Evolutionary conservation across 306 rosid species (phyloP).

Genomic region (Begonia peltatifolia): DNA sequence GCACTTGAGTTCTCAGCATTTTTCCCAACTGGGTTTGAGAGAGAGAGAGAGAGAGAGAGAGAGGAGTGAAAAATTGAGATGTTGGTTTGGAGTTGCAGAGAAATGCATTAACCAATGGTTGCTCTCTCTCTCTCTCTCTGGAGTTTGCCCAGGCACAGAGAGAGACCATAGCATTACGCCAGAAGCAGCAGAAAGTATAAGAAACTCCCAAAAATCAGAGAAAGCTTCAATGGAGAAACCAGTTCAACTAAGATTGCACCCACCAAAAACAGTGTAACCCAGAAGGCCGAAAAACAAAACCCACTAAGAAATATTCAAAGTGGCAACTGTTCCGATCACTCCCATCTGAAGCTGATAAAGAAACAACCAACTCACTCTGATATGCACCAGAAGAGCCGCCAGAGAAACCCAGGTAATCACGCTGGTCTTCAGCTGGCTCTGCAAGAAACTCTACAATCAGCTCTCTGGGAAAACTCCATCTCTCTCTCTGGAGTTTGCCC

Average conservation of each 20-base stretch:
- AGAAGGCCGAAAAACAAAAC: conserved; percentile 4
- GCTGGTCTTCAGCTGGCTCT: conserved; percentile 4
- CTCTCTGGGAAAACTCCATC: too few relatives aligned
- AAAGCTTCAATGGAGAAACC: conserved; percentile 7
- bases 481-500: too few relatives aligned
- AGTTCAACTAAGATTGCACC: conserved; percentile 2
- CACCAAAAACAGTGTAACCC: conserved; percentile 4
- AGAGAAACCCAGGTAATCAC: conserved; percentile 9
- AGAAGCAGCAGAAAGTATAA: conserved; percentile 1
- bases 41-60: too few relatives aligned
- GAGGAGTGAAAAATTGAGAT: too few relatives aligned
- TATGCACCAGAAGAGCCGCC: conserved; percentile 2
- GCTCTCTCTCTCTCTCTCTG: too few relatives aligned
- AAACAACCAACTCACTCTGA: conserved; percentile 6
- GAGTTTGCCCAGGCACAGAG: too few relatives aligned
- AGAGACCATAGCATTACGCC: conserved; percentile 6
- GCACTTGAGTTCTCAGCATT: too few relatives aligned
- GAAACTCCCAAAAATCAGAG: conserved; percentile 6
- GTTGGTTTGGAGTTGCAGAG: too few relatives aligned
- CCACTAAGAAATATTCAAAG: conserved; percentile 6
- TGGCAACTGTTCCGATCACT: background rate
- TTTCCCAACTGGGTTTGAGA: too few relatives aligned
- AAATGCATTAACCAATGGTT: too few relatives aligned
- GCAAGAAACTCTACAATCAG: conserved; percentile 2
- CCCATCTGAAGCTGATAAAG: conserved; percentile 2